These are phyloP conservation scores for Zygoascus flipseniorum DNA, from an alignment of 805 yeast species.

Conservation along the genomic window DNA sequence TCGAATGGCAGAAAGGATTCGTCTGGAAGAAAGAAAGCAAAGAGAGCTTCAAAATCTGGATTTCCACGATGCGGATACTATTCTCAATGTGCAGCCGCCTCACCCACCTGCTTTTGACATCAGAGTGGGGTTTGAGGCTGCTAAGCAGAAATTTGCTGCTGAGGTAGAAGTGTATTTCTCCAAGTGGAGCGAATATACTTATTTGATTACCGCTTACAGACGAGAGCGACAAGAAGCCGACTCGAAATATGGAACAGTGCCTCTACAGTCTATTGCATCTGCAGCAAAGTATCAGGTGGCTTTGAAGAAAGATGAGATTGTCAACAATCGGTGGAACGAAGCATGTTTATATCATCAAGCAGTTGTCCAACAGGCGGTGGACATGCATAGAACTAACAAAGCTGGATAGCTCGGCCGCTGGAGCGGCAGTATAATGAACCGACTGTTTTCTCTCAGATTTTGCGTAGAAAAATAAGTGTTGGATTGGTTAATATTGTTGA, in stretches of 20 bases:
- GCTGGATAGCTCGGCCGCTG: constrained; percentile 5
- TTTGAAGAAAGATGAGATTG: constrained; percentile 18
- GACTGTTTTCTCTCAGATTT: no score
- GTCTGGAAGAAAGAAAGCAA: background rate
- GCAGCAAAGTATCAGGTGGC: constrained; percentile 17
- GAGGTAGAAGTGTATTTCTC: constrained; percentile 14
- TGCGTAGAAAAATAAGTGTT: no score
- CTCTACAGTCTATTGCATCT: constrained; percentile 9
- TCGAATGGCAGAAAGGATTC: background rate
- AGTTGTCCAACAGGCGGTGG: constrained; percentile 3
- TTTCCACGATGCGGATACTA: constrained; percentile 14
- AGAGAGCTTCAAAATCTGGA: constrained; percentile 5
- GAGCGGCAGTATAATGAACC: no score
- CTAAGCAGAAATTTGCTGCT: constrained; percentile 13
- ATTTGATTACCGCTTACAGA: constrained; percentile 17
- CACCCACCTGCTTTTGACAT: constrained; percentile 15
- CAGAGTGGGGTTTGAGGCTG: constrained; percentile 3
- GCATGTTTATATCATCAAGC: constrained; percentile 15
- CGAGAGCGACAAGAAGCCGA: constrained; percentile 21
- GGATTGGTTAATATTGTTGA: no score
- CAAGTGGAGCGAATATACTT: constrained; percentile 20
- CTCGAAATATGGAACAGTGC: constrained; percentile 4
- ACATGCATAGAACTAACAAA: background rate
- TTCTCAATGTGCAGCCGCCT: constrained; percentile 19
- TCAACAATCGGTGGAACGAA: constrained; percentile 14